Conservation (phyloP, 1,284 basidiomycete genomes). For the Ustilago xerochloae region DNA sequence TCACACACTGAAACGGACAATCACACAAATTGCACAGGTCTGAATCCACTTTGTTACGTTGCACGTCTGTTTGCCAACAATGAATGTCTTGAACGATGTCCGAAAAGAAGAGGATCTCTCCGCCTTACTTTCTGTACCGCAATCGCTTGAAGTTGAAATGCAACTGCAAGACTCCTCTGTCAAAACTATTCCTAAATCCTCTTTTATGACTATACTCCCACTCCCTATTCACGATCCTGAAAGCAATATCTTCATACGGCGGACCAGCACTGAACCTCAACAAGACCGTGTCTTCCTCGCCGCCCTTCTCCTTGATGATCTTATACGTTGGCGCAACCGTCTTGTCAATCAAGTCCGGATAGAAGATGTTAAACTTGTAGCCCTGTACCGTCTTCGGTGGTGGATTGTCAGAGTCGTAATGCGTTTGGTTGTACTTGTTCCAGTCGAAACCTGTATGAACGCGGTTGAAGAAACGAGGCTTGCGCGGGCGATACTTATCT, state of each 20-base stretch:
- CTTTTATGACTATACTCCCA: conserved; percentile 97
- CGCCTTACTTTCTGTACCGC: conserved; percentile 60
- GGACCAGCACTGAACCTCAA: conserved; percentile 95
- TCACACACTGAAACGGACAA: neutral
- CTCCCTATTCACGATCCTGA: conserved; percentile 94
- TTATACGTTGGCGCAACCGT: conserved; percentile 94
- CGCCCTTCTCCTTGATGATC: conserved; percentile 80
- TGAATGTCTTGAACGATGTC: no score
- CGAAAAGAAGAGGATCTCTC: neutral
- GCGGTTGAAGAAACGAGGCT: conserved; percentile 98
- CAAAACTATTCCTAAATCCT: conserved; percentile 73
- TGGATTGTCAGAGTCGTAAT: conserved; percentile 67
- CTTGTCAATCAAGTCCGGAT: conserved; percentile 96
- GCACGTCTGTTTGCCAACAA: no score
- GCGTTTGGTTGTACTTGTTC: conserved; percentile 79
- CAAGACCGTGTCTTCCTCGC: conserved; percentile 92
- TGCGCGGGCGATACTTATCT: conserved; percentile 97
- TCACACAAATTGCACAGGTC: neutral
- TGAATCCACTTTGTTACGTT: no score
- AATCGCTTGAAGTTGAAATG: conserved; percentile 65
- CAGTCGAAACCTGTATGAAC: conserved; percentile 99
- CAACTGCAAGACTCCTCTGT: conserved; percentile 72
- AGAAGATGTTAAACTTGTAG: conserved; percentile 97
- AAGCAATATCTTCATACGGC: conserved; percentile 98
- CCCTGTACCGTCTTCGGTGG: conserved; percentile 72